Base-by-base conservation (phyloP, 2,329 filamentous ascomycete genomes). In the Diaporthe citri region DNA sequence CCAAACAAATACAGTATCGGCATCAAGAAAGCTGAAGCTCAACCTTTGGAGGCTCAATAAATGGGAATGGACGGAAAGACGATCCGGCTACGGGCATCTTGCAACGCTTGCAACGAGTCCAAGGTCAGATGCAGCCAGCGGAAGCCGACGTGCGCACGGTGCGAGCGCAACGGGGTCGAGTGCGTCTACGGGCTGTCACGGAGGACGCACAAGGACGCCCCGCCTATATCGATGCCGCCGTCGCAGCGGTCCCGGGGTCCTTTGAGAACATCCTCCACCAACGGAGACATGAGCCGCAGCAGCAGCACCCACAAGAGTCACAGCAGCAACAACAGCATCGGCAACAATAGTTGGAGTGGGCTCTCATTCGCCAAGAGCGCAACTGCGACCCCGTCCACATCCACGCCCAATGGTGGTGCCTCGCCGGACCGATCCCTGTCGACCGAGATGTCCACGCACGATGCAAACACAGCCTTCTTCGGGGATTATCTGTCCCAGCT, bases 51-150 rank as follows among this genome's bases (percentile, higher is more conserved):
- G 8, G 20, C 8, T 31, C 55, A 60, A 60, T 41, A 48, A 39
- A 39, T 56, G 25, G 8, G 28, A n/a, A 51, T 41, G 31, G 69
- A 72, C 13, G 56, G 43, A 20, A 72, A 72, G 34, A 62, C 56
- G 10, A 43, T 62, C 66, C 39, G 56, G 60, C 51, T 73, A 10
- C 60, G 71, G 7, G 71, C 71, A 8, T 73, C 71, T n/a, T 73
- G 71, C 51, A 56, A 73, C 9, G 71, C 60, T n/a, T 73, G 71
- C 60, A 73, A 73, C 59, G 59, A 67, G 71, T 67, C 71, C 51
- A 73, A 73, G n/a, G 71, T 73, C 7, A 41, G 71, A 12, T 73
- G 71, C 60, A 73, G 71, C 60, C 71, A 73, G 41, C 48, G 46
- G 12, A 73, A 73, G 39, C 71, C 71, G 5, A 46, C 59, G 1